Conservation (phyloP, 2,329 filamentous ascomycete genomes). For the Aspergillus novoparasiticus region DNA sequence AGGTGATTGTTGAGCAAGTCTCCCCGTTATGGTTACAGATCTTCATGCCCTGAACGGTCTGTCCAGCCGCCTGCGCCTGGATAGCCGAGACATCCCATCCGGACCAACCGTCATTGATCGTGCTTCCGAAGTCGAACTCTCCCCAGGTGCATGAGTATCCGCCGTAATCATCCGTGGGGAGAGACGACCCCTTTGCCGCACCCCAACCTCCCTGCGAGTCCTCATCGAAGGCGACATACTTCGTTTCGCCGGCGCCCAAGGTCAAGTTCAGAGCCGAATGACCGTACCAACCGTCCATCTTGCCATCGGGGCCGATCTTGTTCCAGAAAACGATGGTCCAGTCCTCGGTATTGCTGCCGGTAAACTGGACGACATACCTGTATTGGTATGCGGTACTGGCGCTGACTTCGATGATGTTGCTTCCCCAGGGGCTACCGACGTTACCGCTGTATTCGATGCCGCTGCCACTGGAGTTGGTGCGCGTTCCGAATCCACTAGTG, state of each 20-base stretch:
- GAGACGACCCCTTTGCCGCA: constrained; percentile 27
- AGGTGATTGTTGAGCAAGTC: constrained; percentile 34
- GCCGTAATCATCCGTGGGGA: constrained; percentile 35
- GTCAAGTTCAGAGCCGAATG: constrained; percentile 35
- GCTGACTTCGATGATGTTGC: constrained; percentile 42
- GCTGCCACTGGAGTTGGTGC: constrained; percentile 25
- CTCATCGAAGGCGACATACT: constrained; percentile 42
- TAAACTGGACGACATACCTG: constrained; percentile 41
- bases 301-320: constrained; percentile 39
- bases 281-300: constrained; percentile 41
- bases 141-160: constrained; percentile 42
- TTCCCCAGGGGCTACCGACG: constrained; percentile 42
- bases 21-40: constrained; percentile 31
- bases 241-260: constrained; percentile 33
- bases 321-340: constrained; percentile 45
- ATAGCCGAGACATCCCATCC: constrained; percentile 47
- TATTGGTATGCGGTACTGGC: constrained; percentile 32
- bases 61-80: constrained; percentile 32
- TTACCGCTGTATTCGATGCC: constrained; percentile 37
- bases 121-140: constrained; percentile 41
- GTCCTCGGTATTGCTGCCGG: constrained; percentile 31
- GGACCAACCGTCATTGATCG: constrained; percentile 37
- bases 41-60: constrained; percentile 39
- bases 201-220: constrained; percentile 42
- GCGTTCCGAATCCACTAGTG: constrained; percentile 34